These are phyloP conservation scores for Phytophthora brassicae DNA, from an alignment of 352 stramenopile species.

Conservation along the genomic window DNA sequence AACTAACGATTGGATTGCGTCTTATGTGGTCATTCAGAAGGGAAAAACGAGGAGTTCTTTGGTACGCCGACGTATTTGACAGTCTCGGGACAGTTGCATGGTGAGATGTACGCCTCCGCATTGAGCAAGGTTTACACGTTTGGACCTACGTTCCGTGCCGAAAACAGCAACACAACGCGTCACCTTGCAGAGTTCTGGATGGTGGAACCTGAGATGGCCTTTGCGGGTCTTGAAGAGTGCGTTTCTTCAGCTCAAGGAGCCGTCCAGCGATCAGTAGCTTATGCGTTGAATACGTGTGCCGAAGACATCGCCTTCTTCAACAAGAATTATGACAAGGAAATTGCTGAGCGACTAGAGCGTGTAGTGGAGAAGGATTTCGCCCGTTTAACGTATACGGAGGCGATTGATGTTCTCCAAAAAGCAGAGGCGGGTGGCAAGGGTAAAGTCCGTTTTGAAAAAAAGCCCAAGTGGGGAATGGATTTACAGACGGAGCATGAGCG, in stretches of 20 bases:
- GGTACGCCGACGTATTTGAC: slow-evolving; percentile 90
- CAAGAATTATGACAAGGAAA: slow-evolving; percentile 86
- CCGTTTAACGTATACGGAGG: slow-evolving; percentile 94
- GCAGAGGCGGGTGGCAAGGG: slow-evolving; percentile 32
- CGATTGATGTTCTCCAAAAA: slow-evolving; percentile 93
- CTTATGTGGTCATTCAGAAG: slow-evolving; percentile 33
- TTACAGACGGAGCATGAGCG: slow-evolving; percentile 97
- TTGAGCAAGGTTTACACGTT: slow-evolving; percentile 99
- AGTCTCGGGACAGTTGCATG: slow-evolving; percentile 93
- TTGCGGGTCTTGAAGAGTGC: slow-evolving; percentile 78
- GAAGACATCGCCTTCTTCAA: slow-evolving; percentile 95
- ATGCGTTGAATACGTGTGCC: slow-evolving; percentile 80
- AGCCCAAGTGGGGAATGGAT: slow-evolving; percentile 93
- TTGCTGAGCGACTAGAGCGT: slow-evolving; percentile 84
- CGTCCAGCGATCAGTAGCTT: slow-evolving; percentile 86
- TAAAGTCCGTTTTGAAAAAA: slow-evolving; percentile 80
- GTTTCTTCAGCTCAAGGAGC: slow-evolving; percentile 94
- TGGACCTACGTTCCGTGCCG: slow-evolving; percentile 97
- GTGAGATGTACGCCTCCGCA: slow-evolving; percentile 96
- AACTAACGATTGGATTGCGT: slow-evolving; percentile 9
- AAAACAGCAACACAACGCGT: slow-evolving; percentile 98
- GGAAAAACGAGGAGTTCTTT: slow-evolving; percentile 94
- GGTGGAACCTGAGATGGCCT: slow-evolving; percentile 95
- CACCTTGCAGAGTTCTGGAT: slow-evolving; percentile 99
- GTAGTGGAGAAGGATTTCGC: slow-evolving; percentile 89